Evolutionary conservation across 2,329 filamentous ascomycete species (phyloP).

Genomic region (Penicillium sp.): DNA sequence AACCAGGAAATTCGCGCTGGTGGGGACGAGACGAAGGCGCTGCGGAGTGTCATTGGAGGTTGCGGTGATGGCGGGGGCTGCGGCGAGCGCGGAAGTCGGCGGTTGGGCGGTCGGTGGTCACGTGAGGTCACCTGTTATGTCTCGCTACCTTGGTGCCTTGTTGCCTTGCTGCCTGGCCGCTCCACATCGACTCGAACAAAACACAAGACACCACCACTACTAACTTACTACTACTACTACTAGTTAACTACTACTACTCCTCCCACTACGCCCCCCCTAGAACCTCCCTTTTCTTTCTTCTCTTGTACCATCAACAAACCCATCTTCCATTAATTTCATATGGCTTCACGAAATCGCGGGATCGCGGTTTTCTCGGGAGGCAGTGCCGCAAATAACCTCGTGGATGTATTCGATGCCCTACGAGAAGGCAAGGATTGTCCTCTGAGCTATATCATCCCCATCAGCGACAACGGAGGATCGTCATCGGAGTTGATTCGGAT

Average conservation of each 20-base stretch:
- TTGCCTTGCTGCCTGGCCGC: background rate
- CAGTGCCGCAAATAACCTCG: constrained; percentile 90
- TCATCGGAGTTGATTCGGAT: constrained; percentile 93
- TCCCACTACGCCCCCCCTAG: no score
- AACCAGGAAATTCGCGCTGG: constrained; percentile 7
- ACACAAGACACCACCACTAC: no score
- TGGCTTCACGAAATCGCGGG: constrained; percentile 47
- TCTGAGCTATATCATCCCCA: constrained; percentile 87
- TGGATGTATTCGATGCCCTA: constrained; percentile 80
- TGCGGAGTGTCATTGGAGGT: background rate
- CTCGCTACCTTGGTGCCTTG: background rate
- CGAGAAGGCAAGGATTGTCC: constrained; percentile 67
- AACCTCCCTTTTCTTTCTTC: no score
- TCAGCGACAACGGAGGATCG: constrained; percentile 93
- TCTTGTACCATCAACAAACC: background rate
- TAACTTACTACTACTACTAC: no score
- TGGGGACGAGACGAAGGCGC: background rate
- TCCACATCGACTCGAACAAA: background rate
- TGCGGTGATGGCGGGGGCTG: background rate
- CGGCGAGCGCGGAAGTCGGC: background rate
- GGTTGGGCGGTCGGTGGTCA: background rate
- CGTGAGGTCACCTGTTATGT: background rate
- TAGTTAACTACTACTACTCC: no score
- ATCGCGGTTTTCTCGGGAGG: constrained; percentile 90
- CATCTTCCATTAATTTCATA: constrained; percentile 1